These are phyloP conservation scores for Leptomonas pyrrhocoris DNA, from an alignment of 208 protist genomes.

Conservation along the genomic window DNA sequence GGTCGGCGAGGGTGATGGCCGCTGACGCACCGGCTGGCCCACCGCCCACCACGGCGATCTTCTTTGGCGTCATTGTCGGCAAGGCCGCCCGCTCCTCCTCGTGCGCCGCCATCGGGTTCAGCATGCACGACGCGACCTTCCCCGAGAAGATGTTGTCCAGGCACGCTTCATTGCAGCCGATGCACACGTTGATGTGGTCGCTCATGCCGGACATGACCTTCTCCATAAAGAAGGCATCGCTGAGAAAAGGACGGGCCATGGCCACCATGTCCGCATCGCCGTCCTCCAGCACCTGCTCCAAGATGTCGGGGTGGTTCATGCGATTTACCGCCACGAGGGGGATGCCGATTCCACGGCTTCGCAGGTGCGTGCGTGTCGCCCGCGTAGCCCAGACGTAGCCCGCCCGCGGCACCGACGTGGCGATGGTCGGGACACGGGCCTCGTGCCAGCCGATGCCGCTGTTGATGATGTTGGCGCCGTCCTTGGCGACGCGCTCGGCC, in stretches of 20 bases:
- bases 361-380: conserved; percentile 57
- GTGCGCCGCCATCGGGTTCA: conserved; percentile 91
- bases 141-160: conserved; percentile 91
- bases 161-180: conserved; percentile 95
- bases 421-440: conserved; percentile 93
- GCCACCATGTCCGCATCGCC: conserved; percentile 92
- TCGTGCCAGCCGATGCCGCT: conserved; percentile 96
- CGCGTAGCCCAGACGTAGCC: conserved; percentile 82
- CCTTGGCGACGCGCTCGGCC: conserved; percentile 70
- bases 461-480: conserved; percentile 91
- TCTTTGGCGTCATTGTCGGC: conserved; percentile 56
- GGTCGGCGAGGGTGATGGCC: conserved; percentile 81
- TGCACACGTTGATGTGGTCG: conserved; percentile 92
- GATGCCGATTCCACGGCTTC: conserved; percentile 41
- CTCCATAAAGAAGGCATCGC: conserved; percentile 88
- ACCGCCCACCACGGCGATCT: conserved; percentile 90
- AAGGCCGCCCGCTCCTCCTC: conserved; percentile 77
- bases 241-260: conserved; percentile 91
- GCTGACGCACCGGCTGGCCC: conserved; percentile 89
- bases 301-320: conserved; percentile 88
- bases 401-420: conserved; percentile 88
- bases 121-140: conserved; percentile 85
- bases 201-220: conserved; percentile 66
- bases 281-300: conserved; percentile 75
- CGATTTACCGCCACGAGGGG: conserved; percentile 93